Base-by-base conservation (phyloP, 495 filamentous ascomycete genomes). In the Podospora didyma region DNA sequence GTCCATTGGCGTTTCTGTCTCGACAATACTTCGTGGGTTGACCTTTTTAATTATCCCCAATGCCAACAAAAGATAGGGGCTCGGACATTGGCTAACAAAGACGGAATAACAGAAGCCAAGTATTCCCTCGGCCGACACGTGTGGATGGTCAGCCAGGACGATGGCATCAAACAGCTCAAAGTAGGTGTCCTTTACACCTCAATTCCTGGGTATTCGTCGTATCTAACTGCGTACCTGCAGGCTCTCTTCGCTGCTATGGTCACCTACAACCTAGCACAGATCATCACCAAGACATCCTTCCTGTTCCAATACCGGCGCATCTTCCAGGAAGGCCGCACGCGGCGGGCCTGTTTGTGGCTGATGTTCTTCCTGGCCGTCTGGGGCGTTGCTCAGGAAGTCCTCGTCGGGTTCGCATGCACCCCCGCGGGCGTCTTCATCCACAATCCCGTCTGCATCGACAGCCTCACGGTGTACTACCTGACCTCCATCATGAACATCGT, bases 351-450 rank as follows among this genome's bases (percentile, higher is more conserved):
- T 47, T 23, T 45, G 0, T 39, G 24, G n/a, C 57, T 60, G 21
- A 17, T 63, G 53, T 19, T 57, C 45, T 54, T 64, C 35, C 37
- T 70, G 20, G 12, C 41, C 5, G 7, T 56, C 28, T 67, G 63
- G 57, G 62, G 62, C 11, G 11, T 58, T 11, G 21, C 47, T 2
- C 61, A 60, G 12, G 57, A 69, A 22, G 26, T 66, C 6, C 56
- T 64, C 16, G 60, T 65, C 1, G 63, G 74, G 49, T 73, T 86
- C 51, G 72, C 76, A 51, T 86, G 83, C 58, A 62, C 72, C 0
- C 83, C 84, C 0, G 62, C 84, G n/a, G 51, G 58, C 1, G 28
- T 58, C 54, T 57, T 63, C 49, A 39, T 57, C 24, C 62, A 64
- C 6, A 60, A 28, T 6, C 37, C 54, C 6, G 51, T 56, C n/a